Base-by-base conservation (phyloP, 2,329 filamentous ascomycete species). In the Sphaerulina populicola region DNA sequence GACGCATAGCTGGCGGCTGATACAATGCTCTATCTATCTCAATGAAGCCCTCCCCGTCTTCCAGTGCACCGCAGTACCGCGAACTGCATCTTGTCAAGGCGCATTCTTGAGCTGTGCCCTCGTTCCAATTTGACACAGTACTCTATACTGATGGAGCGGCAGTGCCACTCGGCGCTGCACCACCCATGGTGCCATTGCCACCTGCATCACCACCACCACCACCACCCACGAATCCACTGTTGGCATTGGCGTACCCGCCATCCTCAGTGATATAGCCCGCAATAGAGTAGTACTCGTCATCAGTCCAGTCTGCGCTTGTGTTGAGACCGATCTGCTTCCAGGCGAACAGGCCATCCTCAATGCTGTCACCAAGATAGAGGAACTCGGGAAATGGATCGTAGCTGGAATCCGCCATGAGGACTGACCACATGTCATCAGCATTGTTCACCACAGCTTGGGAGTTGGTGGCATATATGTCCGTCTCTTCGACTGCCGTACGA, bases 321-420 rank as follows among this genome's bases (percentile, higher is more conserved):
- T 75, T 72, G 42, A 80, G 68, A 3, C 72, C 77, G 44, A 79
- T 68, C 5, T 71, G 70, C 53, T 80, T 73, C 76, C 77, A 80
- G 4, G 70, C 72, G 49, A 80, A 69, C 27, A 80, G 58, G 30
- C 77, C 78, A 45, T 79, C 76, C 3, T 65, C 55, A 8, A 77
- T 61, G 33, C 67, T 64, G 42, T 81, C 73, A 4, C 79, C 79
- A 1, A 83, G 71, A n/a, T 76, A 70, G 11, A 76, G 71, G 58
- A 80, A 80, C 59, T 81, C 73, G 53, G 80, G 68, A 60, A 82
- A 71, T 0, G 80, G 80, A 59, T 81, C 77, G 51, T 76, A 77
- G 8, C 46, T 49, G 11, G 70, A 72, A 37, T 72, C 72, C 61
- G 76, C 73, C 59, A 73, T 66, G n/a, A 73, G 64, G 27, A 77